A percentile compares a stretch with the other conserved stretches of the same genome.
These are phyloP conservation scores for Hyaloscypha bicolor DNA, from an alignment of 495 filamentous ascomycete genomes.

Conservation along the genomic window DNA sequence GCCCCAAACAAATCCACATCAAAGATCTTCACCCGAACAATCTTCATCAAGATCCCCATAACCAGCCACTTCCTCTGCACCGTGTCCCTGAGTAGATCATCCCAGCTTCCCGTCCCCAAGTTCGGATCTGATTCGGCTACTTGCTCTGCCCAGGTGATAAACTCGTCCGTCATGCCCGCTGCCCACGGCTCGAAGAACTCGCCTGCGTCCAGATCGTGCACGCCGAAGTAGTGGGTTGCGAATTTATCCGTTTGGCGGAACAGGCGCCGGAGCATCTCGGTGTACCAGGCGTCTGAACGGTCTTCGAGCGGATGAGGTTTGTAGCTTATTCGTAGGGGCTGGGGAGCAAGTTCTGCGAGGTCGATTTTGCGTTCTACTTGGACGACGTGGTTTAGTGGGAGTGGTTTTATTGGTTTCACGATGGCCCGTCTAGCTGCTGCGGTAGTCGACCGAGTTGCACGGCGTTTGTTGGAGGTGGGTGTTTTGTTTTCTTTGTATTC, in stretches of 20 bases:
- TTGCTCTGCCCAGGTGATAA: slow-evolving; percentile 22
- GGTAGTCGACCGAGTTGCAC: neutral
- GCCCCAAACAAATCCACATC: slow-evolving; percentile 48
- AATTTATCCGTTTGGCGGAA: slow-evolving; percentile 13
- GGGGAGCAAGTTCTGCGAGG: slow-evolving; percentile 14
- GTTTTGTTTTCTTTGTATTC: neutral
- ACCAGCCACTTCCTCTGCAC: slow-evolving; percentile 43
- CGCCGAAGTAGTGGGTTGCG: slow-evolving; percentile 12
- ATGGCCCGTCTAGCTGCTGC: neutral
- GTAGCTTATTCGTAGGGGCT: slow-evolving; percentile 24
- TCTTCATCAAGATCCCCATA: slow-evolving; percentile 42
- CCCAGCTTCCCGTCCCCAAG: slow-evolving; percentile 40
- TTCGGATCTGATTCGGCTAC: slow-evolving; percentile 25
- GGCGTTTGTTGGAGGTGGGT: neutral
- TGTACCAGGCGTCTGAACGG: slow-evolving; percentile 23
- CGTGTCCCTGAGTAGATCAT: slow-evolving; percentile 37
- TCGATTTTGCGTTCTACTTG: slow-evolving; percentile 8
- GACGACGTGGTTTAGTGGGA: slow-evolving; percentile 2
- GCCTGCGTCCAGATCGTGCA: slow-evolving; percentile 23
- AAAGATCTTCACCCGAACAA: slow-evolving; percentile 47
- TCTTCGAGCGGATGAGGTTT: slow-evolving; percentile 18
- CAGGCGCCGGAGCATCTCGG: slow-evolving; percentile 14
- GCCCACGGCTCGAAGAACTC: slow-evolving; percentile 25
- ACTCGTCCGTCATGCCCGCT: slow-evolving; percentile 19
- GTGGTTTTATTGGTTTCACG: neutral